Evolutionary conservation across 2,329 filamentous ascomycete genomes (phyloP), one percentile per base, ranked within the genome.

Genomic region (Alternaria sp.): DNA sequence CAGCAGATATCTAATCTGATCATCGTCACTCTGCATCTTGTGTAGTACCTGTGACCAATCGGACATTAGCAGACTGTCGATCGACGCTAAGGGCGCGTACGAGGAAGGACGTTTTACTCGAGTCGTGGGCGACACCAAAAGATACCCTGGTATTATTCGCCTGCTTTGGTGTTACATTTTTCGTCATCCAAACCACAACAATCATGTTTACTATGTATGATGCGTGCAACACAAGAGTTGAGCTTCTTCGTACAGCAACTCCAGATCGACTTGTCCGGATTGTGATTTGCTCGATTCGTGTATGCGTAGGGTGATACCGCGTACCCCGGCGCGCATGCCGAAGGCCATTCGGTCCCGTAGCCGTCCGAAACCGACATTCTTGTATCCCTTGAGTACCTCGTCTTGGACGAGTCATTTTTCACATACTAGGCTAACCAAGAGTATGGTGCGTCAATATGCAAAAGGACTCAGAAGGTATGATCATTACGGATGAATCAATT

Each of bases 351-450:
- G 39, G 59, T 54, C 20, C 57, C 54, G 55, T 61, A 67, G 60
- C 44, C 32, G 58, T 59, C 61, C 64, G 62, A 65, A 62, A 70
- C 63, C 0, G 65, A 66, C 58, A 55, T 20, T 36, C n/a, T 28
- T 34, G 38, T 39, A 39, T 61, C 62, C 67, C 65, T 70, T 72
- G 63, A 54, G 65, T 69, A 63, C 63, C 62, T 61, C 58, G 47
- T 57, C 59, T 46, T 41, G 58, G 64, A 26, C 54, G 51, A 47
- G 34, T 34, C 44, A 36, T n/a, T 20, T 63, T 46, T 71, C 71
- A 63, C 46, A 14, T 51, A 74, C 69, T 69, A 36, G 70, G 71
- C 71, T 36, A 53, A 60, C 58, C 59, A 16, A 24, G 38, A 42
- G 54, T 59, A 68, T 63, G 66, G 61, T 69, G 70, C 56, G 39